These are phyloP conservation scores for Mycena galopus DNA, from an alignment of 768 basidiomycete species.

Conservation along the genomic window DNA sequence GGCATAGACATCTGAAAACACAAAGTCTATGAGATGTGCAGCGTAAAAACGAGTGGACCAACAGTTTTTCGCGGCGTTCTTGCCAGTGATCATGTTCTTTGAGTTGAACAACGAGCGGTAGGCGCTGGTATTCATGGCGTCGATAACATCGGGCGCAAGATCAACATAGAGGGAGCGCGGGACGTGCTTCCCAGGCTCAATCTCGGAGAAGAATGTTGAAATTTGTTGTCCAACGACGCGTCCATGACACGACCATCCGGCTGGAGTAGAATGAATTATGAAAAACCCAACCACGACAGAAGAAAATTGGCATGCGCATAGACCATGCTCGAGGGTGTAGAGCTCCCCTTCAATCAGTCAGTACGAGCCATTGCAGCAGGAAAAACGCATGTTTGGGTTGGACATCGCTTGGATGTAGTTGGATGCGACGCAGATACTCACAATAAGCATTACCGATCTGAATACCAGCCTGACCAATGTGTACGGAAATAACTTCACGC, in stretches of 20 bases:
- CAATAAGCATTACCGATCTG: conserved; percentile 99
- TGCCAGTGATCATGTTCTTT: conserved; percentile 97
- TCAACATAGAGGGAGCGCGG: conserved; percentile 98
- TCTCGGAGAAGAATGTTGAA: conserved; percentile 99
- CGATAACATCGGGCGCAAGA: conserved; percentile 97
- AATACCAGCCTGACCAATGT: conserved; percentile 99
- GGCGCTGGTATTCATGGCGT: conserved; percentile 94
- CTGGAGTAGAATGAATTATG: conserved; percentile 60
- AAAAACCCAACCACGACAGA: conserved; percentile 27
- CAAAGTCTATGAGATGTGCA: too few relatives aligned
- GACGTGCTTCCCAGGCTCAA: conserved; percentile 94
- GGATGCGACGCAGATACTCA: conserved; percentile 62
- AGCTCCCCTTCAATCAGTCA: conserved; percentile 87
- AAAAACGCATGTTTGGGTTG: conserved; percentile 43
- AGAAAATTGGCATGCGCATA: conserved; percentile 75
- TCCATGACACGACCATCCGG: conserved; percentile 94
- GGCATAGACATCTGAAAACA: conserved; percentile 93
- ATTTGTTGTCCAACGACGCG: conserved; percentile 86
- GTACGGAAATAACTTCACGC: conserved; percentile 98
- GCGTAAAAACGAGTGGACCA: conserved; percentile 39
- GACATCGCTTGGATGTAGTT: conserved; percentile 33
- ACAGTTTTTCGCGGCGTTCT: conserved; percentile 99
- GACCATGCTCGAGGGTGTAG: conserved; percentile 98
- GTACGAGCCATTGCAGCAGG: conserved; percentile 40
- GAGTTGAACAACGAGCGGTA: conserved; percentile 99